Evolutionary conservation across 768 basidiomycete species (phyloP), one percentile per base, ranked within the genome.

Genomic region (Rhizopogon vesiculosus): DNA sequence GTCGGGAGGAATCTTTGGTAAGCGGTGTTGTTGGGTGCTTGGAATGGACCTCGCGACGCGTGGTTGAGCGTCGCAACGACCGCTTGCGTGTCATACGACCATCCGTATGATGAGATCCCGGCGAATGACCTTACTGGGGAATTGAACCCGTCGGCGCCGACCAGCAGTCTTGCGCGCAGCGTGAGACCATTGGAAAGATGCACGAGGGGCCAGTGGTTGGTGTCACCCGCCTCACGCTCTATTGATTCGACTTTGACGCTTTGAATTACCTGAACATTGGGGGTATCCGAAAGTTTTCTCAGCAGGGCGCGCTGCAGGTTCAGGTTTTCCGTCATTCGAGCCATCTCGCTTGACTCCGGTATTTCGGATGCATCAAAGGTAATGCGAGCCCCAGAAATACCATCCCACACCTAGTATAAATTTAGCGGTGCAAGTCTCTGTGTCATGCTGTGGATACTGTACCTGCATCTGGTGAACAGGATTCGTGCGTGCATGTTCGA

Each of bases 1-100:
- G 93, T 93, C 2, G 94, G 89, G 18, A 98, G 81, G 76, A 98
- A 98, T 19, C 95, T 80, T 69, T 98, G 97, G 71, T 89, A 98
- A 0, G 93, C 95, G 0, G 86, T 91, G 6, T 82, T 84, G 63
- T 91, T 92, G 9, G 81, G 81, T 8, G 73, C 73, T 65, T 86
- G 79, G 62, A 83, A 84, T 31, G 80, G 72, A 12, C 79, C 76
- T 19, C 86, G 80, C 1, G 91, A 82, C 16, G 78, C 71, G 67
- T 98, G 91, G 44, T 77, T 69, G 62, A 99, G 79, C 0, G 93
- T 97, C 3, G 91, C 91, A 38, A 99, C 97, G 42, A 98, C 80
- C 7, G 89, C 94, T 63, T 91, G 89, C 0, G 89, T 87, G 56
- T 89, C 81, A 69, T 99, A 99, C 0, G 86, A 78, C 89, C 95